phyloP scores from a whole-genome alignment of 192 early-diverging fungal genomes.

The Backusella morwellensis region DNA sequence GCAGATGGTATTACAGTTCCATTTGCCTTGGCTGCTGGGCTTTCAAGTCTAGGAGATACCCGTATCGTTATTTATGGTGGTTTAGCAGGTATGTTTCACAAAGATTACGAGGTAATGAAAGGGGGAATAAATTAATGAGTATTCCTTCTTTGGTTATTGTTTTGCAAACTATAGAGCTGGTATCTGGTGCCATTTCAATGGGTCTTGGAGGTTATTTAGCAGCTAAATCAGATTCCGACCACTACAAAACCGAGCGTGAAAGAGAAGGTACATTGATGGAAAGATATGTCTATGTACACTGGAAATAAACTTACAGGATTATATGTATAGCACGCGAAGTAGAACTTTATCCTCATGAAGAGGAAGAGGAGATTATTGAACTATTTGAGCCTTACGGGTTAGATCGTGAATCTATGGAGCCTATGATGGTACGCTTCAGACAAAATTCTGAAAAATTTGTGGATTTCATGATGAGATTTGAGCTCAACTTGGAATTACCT shows the following conservation, averaged over 20 bases:
- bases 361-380: constrained; percentile 55
- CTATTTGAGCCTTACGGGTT: constrained; percentile 58
- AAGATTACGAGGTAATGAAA: neutral
- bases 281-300: neutral
- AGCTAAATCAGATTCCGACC: constrained; percentile 52
- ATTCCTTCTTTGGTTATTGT: neutral
- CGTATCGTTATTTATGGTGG: constrained; percentile 58
- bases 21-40: constrained; percentile 65
- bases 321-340: constrained; percentile 36
- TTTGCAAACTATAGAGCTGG: constrained; percentile 38
- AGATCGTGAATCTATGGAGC: constrained; percentile 39
- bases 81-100: constrained; percentile 42
- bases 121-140: neutral
- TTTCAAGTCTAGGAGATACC: constrained; percentile 49
- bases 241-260: constrained; percentile 50
- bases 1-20: constrained; percentile 52
- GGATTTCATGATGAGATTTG: constrained; percentile 65
- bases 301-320: neutral
- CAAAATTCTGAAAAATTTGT: constrained; percentile 46
- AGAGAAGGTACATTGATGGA: constrained; percentile 34
- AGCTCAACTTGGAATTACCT: constrained; percentile 53
- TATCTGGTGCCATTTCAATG: constrained; percentile 61
- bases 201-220: constrained; percentile 58
- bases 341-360: constrained; percentile 45
- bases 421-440: constrained; percentile 44